These are phyloP conservation scores for Fusarium sp. DNA, from an alignment of 2,329 filamentous ascomycete species.

Conservation along the genomic window DNA sequence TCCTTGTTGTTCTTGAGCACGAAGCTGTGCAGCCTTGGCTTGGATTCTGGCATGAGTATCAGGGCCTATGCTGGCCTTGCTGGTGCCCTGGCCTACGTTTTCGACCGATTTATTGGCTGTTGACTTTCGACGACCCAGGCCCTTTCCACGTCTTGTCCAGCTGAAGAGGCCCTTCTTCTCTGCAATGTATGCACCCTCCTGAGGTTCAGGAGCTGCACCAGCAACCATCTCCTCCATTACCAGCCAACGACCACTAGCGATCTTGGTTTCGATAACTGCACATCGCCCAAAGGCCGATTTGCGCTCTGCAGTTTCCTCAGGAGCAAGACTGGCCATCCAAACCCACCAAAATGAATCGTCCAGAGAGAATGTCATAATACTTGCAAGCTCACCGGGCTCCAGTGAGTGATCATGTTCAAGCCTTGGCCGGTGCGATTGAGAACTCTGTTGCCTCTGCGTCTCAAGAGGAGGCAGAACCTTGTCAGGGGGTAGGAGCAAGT, in stretches of 20 bases:
- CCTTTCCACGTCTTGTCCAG: slow-evolving; percentile 78
- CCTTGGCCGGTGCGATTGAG: slow-evolving; percentile 82
- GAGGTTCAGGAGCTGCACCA: slow-evolving; percentile 86
- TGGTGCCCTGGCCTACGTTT: slow-evolving; percentile 61
- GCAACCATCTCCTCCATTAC: slow-evolving; percentile 97
- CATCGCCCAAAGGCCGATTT: slow-evolving; percentile 96
- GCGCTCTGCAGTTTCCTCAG: slow-evolving; percentile 84
- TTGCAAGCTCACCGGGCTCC: slow-evolving; percentile 93
- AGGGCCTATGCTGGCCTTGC: slow-evolving; percentile 86
- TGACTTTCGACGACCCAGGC: slow-evolving; percentile 75
- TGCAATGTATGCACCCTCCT: slow-evolving; percentile 87
- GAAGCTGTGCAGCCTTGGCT: slow-evolving; percentile 86
- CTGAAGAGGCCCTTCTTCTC: slow-evolving; percentile 97
- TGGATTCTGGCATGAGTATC: slow-evolving; percentile 96
- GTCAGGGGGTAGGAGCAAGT: slow-evolving; percentile 87
- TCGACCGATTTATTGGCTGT: slow-evolving; percentile 70
- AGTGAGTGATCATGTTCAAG: slow-evolving; percentile 76
- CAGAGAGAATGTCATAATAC: slow-evolving; percentile 84
- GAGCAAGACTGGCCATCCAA: slow-evolving; percentile 96
- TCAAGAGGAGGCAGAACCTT: slow-evolving; percentile 90
- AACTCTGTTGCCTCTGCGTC: slow-evolving; percentile 79
- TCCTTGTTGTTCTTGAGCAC: slow-evolving; percentile 74
- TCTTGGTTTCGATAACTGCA: slow-evolving; percentile 88
- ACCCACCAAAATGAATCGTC: slow-evolving; percentile 99
- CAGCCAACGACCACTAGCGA: slow-evolving; percentile 85